phyloP scores from a whole-genome alignment of 1,284 basidiomycete genomes.

The Ustilago loliicola region DNA sequence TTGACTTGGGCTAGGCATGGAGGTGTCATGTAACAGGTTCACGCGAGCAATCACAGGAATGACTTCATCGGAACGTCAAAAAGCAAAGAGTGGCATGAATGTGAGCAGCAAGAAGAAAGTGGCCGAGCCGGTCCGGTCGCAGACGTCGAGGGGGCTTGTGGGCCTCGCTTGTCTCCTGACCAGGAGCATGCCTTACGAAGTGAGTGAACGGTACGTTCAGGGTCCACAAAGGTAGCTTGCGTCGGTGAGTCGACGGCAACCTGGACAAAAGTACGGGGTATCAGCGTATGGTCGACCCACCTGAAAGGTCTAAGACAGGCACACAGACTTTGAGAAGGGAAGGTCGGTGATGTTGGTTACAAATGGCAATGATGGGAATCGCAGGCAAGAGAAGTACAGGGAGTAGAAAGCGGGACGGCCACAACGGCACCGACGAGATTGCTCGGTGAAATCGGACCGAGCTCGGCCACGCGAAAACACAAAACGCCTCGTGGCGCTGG shows the following conservation, averaged over 20 bases:
- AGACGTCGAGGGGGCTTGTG: too few species aligned
- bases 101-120: neutral
- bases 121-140: conserved; percentile 14
- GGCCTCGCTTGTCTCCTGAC: neutral
- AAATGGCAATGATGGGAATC: neutral
- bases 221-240: neutral
- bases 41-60: neutral
- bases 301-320: neutral
- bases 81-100: neutral
- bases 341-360: neutral
- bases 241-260: conserved; percentile 30
- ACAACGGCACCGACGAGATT: conserved; percentile 20
- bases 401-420: conserved; percentile 2
- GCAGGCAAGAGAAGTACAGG: neutral
- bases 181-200: neutral
- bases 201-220: neutral
- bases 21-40: conserved; percentile 17
- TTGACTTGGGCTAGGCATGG: conserved; percentile 38
- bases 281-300: neutral
- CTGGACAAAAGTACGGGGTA: conserved; percentile 25
- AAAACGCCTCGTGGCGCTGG: conserved; percentile 11
- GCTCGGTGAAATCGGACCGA: conserved; percentile 29
- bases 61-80: neutral
- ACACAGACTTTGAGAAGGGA: neutral
- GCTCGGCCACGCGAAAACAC: conserved; percentile 8